These are phyloP conservation scores for Pichia sp. DNA, from an alignment of 1,139 yeast genomes.

Conservation along the genomic window DNA sequence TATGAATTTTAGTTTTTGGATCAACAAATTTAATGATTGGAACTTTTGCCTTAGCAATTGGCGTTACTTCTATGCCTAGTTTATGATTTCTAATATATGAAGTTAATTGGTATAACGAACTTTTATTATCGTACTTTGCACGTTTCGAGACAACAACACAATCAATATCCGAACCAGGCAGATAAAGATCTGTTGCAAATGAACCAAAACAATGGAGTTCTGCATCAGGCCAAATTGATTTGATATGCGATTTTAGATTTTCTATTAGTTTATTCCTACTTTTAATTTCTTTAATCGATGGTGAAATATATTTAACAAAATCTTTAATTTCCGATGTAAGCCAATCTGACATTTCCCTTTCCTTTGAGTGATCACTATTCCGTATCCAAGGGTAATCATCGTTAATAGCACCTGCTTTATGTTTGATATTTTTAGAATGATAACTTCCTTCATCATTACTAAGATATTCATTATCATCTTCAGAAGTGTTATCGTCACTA, in stretches of 20 bases:
- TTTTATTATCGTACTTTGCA: slow-evolving; percentile 62
- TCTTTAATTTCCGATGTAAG: slow-evolving; percentile 81
- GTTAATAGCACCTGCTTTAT: slow-evolving; percentile 28
- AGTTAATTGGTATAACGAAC: slow-evolving; percentile 67
- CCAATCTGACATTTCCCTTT: slow-evolving; percentile 80
- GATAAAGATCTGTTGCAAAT: slow-evolving; percentile 85
- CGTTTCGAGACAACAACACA: slow-evolving; percentile 72
- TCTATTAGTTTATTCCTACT: slow-evolving; percentile 63
- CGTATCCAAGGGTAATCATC: slow-evolving; percentile 74
- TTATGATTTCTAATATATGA: slow-evolving; percentile 57
- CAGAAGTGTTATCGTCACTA: slow-evolving; percentile 21
- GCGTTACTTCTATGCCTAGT: slow-evolving; percentile 71
- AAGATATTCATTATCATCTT: slow-evolving; percentile 28
- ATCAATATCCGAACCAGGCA: slow-evolving; percentile 97
- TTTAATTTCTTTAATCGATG: slow-evolving; percentile 68
- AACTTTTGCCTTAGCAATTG: slow-evolving; percentile 87
- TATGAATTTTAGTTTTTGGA: slow-evolving; percentile 60
- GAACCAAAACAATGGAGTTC: slow-evolving; percentile 90
- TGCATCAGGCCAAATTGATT: slow-evolving; percentile 70
- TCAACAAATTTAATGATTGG: slow-evolving; percentile 94
- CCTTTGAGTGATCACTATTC: slow-evolving; percentile 67
- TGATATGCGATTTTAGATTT: slow-evolving; percentile 52
- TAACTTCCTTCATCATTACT: slow-evolving; percentile 30
- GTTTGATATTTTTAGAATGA: slow-evolving; percentile 23
- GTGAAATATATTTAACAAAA: slow-evolving; percentile 82